A percentile compares a stretch with the other conserved stretches of the same genome.
Evolutionary conservation across 352 stramenopile species (phyloP).

Genomic region (Phytophthora sp.): DNA sequence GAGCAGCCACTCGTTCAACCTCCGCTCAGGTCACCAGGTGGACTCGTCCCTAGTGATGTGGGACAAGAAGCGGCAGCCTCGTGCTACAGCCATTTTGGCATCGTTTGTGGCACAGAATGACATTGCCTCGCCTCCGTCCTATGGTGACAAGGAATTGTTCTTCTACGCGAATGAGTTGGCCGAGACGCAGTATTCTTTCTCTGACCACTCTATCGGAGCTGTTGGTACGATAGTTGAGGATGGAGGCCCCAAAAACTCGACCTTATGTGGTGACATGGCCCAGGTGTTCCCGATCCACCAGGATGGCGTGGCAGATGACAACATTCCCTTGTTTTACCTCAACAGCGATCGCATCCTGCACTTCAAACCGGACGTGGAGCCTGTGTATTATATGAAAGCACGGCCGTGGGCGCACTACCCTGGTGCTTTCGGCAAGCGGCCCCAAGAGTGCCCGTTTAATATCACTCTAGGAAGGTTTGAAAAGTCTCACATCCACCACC

Average conservation of each 20-base stretch:
- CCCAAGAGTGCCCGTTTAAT: conserved; percentile 53
- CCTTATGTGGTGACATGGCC: conserved; percentile 57
- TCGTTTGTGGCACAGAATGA: conserved; percentile 44
- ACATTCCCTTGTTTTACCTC: conserved; percentile 50
- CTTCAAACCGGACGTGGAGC: conserved; percentile 39
- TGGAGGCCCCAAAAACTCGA: conserved; percentile 33
- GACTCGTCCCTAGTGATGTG: conserved; percentile 60
- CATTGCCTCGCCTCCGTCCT: conserved; percentile 40
- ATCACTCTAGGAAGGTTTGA: conserved; percentile 41
- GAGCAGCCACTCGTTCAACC: conserved; percentile 44
- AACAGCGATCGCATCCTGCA: conserved; percentile 60
- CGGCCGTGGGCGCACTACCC: conserved; percentile 43
- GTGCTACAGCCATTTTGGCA: conserved; percentile 48
- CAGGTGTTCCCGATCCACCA: conserved; percentile 53
- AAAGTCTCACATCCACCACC: conserved; percentile 34
- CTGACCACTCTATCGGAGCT: conserved; percentile 46
- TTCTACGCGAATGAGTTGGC: conserved; percentile 50
- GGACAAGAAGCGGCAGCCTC: conserved; percentile 48
- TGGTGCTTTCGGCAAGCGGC: conserved; percentile 41
- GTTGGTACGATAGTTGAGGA: conserved; percentile 43
- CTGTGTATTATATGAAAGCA: conserved; percentile 52
- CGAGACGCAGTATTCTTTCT: conserved; percentile 51
- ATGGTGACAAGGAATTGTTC: conserved; percentile 58
- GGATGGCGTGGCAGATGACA: conserved; percentile 25
- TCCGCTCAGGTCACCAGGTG: conserved; percentile 46